Evolutionary conservation across 306 rosid genomes (phyloP).

Genomic region (Corylus americana): DNA sequence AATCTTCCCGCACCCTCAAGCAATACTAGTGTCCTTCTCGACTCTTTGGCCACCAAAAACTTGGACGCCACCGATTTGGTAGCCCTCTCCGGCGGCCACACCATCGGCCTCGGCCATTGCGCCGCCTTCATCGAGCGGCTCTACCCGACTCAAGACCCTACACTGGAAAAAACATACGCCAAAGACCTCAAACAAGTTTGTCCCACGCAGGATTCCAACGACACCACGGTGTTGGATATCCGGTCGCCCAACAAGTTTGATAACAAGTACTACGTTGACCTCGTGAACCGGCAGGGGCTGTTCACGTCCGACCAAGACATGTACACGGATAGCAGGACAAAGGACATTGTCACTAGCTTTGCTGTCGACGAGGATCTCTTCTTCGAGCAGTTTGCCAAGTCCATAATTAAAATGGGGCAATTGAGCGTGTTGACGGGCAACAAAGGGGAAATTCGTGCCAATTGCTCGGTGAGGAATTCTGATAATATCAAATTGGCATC

Average conservation of each 20-base stretch:
- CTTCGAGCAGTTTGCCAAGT: slow-evolving; percentile 31
- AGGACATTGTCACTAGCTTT: slow-evolving; percentile 33
- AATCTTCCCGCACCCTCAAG: slow-evolving; percentile 33
- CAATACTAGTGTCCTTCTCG: slow-evolving; percentile 19
- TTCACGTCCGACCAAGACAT: slow-evolving; percentile 49
- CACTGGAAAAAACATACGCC: slow-evolving; percentile 35
- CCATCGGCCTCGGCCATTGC: slow-evolving; percentile 37
- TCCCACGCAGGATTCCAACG: background rate
- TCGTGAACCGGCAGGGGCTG: slow-evolving; percentile 40
- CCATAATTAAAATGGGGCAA: slow-evolving; percentile 46
- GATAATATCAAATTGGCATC: slow-evolving; percentile 24
- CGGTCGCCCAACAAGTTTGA: slow-evolving; percentile 36
- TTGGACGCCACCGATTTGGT: slow-evolving; percentile 53
- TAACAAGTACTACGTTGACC: slow-evolving; percentile 41
- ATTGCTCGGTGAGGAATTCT: slow-evolving; percentile 34
- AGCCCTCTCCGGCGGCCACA: slow-evolving; percentile 46
- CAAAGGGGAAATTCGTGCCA: slow-evolving; percentile 32
- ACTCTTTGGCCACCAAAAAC: slow-evolving; percentile 19
- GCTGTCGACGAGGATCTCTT: slow-evolving; percentile 28
- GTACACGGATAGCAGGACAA: slow-evolving; percentile 22
- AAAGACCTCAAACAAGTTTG: slow-evolving; percentile 27
- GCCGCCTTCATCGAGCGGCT: slow-evolving; percentile 19
- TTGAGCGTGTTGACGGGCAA: slow-evolving; percentile 30
- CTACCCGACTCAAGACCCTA: slow-evolving; percentile 37
- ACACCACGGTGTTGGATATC: slow-evolving; percentile 21